These are phyloP conservation scores for Corniculantispora saksenae DNA, from an alignment of 2,329 filamentous ascomycete genomes.

Conservation along the genomic window DNA sequence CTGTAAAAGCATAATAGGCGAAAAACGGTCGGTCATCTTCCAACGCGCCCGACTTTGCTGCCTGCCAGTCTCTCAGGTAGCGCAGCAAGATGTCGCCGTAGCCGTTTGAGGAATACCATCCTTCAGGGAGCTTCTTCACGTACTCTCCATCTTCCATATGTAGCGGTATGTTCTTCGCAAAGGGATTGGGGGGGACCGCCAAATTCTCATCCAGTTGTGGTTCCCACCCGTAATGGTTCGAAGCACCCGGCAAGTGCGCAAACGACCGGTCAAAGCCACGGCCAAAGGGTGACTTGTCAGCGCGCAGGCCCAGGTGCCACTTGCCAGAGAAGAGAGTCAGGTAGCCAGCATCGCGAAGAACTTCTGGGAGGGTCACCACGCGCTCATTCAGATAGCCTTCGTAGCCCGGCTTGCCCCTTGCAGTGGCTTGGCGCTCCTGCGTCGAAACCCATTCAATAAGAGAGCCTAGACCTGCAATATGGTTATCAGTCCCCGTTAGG, in stretches of 20 bases:
- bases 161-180: conserved; percentile 26
- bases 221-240: conserved; percentile 53
- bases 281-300: conserved; percentile 55
- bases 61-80: conserved; percentile 44
- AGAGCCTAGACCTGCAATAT: conserved; percentile 60
- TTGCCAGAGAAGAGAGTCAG: conserved; percentile 63
- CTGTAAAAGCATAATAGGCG: conserved; percentile 57
- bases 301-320: conserved; percentile 62
- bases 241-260: conserved; percentile 61
- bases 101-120: conserved; percentile 55
- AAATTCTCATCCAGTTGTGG: conserved; percentile 41
- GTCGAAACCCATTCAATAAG: conserved; percentile 41
- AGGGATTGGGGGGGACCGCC: conserved; percentile 32
- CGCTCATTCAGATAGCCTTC: conserved; percentile 64
- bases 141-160: conserved; percentile 33
- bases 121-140: conserved; percentile 41
- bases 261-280: conserved; percentile 62
- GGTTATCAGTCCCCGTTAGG: conserved; percentile 58
- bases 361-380: conserved; percentile 59
- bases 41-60: conserved; percentile 21
- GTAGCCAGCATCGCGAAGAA: conserved; percentile 60
- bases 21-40: conserved; percentile 49
- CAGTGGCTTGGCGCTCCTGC: neutral
- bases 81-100: conserved; percentile 54
- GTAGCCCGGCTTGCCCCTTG: conserved; percentile 56